These are phyloP conservation scores for Ganoderma lingzhi DNA, from an alignment of 1,284 basidiomycete genomes.

Conservation along the genomic window DNA sequence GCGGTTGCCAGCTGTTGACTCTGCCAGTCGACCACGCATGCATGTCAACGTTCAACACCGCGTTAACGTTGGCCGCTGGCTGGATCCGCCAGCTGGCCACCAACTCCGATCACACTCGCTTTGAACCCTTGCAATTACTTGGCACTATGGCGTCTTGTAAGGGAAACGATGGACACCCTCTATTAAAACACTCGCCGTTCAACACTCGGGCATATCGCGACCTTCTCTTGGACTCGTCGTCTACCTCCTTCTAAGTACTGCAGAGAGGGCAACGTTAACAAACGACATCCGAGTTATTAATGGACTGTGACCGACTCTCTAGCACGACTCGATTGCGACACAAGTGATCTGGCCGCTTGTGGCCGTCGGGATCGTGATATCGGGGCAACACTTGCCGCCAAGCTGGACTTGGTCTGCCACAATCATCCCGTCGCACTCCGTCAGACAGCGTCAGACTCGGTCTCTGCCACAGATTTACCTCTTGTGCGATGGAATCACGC, in stretches of 20 bases:
- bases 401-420: conserved; percentile 4
- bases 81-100: neutral
- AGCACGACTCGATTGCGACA: neutral
- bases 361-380: conserved; percentile 1
- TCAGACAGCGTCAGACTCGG: neutral
- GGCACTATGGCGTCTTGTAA: neutral
- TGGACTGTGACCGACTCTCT: neutral
- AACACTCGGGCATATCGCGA: too few relatives aligned
- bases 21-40: neutral
- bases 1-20: neutral
- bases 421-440: conserved; percentile 3
- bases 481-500: neutral
- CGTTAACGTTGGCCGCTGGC: neutral
- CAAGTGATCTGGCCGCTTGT: neutral
- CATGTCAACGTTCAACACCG: neutral
- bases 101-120: neutral
- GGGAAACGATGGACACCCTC: too few relatives aligned
- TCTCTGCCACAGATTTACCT: neutral
- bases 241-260: too few relatives aligned
- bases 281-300: too few relatives aligned
- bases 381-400: conserved; percentile 2
- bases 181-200: too few relatives aligned
- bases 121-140: neutral
- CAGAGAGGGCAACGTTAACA: too few relatives aligned
- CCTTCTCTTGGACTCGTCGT: too few relatives aligned